A percentile compares a stretch with the other conserved stretches of the same genome.
Conservation (phyloP, 164 flowering plant species). For the Stephania yunnanensis region DNA sequence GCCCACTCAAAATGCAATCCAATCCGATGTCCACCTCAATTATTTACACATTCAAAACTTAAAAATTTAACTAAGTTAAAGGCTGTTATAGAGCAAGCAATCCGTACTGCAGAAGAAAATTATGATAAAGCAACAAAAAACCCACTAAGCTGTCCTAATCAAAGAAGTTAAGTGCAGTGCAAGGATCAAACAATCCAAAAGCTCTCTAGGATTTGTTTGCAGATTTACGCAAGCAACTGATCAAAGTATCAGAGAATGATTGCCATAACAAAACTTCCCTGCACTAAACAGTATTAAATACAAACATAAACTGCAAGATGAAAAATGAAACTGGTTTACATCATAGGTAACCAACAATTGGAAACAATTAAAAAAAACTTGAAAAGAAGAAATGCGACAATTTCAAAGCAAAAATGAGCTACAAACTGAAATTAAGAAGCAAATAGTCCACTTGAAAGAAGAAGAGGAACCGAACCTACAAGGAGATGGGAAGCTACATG, state of each 20-base stretch:
- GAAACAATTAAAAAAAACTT: neutral
- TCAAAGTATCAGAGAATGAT: neutral
- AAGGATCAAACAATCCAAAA: neutral
- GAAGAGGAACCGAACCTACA: neutral
- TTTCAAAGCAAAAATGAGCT: neutral
- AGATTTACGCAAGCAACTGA: neutral
- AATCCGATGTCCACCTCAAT: neutral
- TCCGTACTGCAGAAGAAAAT: too few relatives aligned
- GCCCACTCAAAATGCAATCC: neutral
- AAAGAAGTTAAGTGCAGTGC: neutral
- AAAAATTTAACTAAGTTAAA: neutral
- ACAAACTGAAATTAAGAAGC: neutral
- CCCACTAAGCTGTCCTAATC: too few relatives aligned
- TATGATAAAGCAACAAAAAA: too few relatives aligned
- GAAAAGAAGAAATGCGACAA: neutral
- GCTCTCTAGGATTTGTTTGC: neutral
- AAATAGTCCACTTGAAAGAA: neutral
- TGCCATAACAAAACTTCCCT: neutral
- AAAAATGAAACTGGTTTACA: neutral
- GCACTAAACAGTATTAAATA: neutral
- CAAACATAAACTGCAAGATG: neutral
- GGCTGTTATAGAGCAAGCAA: neutral
- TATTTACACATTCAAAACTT: neutral
- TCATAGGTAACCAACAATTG: neutral
- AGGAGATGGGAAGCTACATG: neutral